phyloP scores from a whole-genome alignment of 2,329 filamentous ascomycete species.

The Ceratocystiopsis minuta region DNA sequence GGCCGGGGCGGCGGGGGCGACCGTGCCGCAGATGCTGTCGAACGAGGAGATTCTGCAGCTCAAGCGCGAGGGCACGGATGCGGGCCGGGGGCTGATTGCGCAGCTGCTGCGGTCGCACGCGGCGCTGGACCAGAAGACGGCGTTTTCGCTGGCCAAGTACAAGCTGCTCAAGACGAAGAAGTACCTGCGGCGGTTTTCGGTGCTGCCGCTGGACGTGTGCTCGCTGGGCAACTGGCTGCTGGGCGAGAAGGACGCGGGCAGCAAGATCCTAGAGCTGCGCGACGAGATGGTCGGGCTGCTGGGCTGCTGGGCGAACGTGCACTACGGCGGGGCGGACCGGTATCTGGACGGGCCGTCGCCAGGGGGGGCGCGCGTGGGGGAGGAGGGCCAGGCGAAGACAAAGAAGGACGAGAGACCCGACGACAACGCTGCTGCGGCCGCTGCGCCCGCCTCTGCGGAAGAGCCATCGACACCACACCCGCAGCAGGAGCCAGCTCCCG shows the following conservation, averaged over 20 bases:
- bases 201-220: slow-evolving; percentile 66
- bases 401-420: neutral
- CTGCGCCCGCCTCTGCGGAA: too few species aligned
- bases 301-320: slow-evolving; percentile 79
- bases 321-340: slow-evolving; percentile 37
- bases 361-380: slow-evolving; percentile 10
- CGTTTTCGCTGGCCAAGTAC: slow-evolving; percentile 88
- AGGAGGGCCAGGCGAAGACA: slow-evolving; percentile 9
- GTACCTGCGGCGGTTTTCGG: slow-evolving; percentile 74
- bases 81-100: slow-evolving; percentile 79
- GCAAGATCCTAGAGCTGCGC: slow-evolving; percentile 68
- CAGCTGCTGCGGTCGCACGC: slow-evolving; percentile 82
- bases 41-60: slow-evolving; percentile 59
- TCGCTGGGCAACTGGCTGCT: slow-evolving; percentile 61
- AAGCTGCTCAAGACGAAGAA: slow-evolving; percentile 88
- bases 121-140: slow-evolving; percentile 82
- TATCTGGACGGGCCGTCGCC: slow-evolving; percentile 2
- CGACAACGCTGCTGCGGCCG: too few species aligned
- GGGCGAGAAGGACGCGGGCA: slow-evolving; percentile 54
- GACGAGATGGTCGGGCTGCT: slow-evolving; percentile 69
- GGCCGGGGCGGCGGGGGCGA: slow-evolving; percentile 15
- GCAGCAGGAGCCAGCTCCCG: neutral
- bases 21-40: slow-evolving; percentile 47
- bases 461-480: too few species aligned
- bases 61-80: slow-evolving; percentile 54